Base-by-base conservation (phyloP, 2,329 filamentous ascomycete species). In the Talaromyces sp. region DNA sequence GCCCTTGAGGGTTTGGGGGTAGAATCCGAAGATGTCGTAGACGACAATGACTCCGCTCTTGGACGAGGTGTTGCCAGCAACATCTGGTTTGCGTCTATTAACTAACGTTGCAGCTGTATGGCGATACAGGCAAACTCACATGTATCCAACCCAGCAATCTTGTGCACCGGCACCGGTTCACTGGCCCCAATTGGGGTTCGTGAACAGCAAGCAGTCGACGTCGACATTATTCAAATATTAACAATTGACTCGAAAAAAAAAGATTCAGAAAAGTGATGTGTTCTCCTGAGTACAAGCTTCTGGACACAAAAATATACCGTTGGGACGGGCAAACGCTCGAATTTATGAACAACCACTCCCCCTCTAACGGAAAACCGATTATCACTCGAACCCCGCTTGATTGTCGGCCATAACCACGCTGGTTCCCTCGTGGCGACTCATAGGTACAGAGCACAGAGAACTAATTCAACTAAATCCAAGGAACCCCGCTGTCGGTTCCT, bases 1-100 rank as follows among this genome's bases (percentile, higher is more conserved):
- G 27, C 88, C 88, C 73, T 90, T 88, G 11, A 90, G 65, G 2
- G 88, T 87, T 75, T 91, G 88, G 27, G 85, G 83, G 70, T 84
- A 87, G 55, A 76, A 64, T 68, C 88, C 87, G 69, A 89, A 89
- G 72, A 89, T 88, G 73, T 90, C 88, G 72, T 78, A 87, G 71
- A 89, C 82, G 64, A 81, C 74, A 60, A 90, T 74, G 61, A 90
- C 80, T 57, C 83, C 88, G 28, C 81, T 81, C 32, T 82, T 75
- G 66, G 78, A 77, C 33, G 77, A 76, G 5, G 83, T 80, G 77
- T 81, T 76, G 63, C 85, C 82, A 76, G 68, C 62, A 9, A 65
- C 63, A 58, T 75, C 69, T 69, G 55, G 32, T 62, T 22, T 11
- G 13, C 2, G 32, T 39, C 15, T 27, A 42, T 17, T 17, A 17